Evolutionary conservation across 2,329 filamentous ascomycete genomes (phyloP).

Genomic region (Sarocladium oryzae): DNA sequence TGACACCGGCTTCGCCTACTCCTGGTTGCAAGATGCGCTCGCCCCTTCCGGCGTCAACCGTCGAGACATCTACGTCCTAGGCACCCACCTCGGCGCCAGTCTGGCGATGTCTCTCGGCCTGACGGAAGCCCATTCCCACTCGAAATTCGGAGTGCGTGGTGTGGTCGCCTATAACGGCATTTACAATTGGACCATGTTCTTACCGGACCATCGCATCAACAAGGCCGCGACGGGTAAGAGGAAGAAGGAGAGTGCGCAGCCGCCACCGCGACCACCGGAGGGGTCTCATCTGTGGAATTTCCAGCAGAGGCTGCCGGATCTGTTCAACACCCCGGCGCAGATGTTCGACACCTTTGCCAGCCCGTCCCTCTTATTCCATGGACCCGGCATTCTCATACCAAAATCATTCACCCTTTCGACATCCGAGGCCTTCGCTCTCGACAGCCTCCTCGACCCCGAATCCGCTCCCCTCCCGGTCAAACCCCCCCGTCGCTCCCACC

Average conservation of each 20-base stretch:
- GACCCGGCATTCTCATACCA: constrained; percentile 40
- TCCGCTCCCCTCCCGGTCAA: constrained; percentile 14
- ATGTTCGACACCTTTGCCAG: constrained; percentile 57
- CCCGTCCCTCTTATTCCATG: constrained; percentile 52
- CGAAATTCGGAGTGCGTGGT: constrained; percentile 42
- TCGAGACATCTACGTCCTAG: constrained; percentile 41
- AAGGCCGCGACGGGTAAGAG: constrained; percentile 13
- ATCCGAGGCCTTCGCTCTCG: constrained; percentile 19
- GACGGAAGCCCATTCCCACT: constrained; percentile 43
- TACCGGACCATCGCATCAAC: constrained; percentile 45
- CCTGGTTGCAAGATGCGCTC: constrained; percentile 43
- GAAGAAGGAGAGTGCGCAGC: constrained; percentile 12
- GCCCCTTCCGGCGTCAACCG: constrained; percentile 26
- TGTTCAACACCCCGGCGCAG: constrained; percentile 43
- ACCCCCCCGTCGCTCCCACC: constrained; percentile 32
- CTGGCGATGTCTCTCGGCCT: constrained; percentile 51
- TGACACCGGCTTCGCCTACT: constrained; percentile 48
- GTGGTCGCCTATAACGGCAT: constrained; percentile 53
- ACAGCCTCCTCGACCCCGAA: not conserved
- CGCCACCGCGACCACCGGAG: constrained; percentile 18
- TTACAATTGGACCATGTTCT: constrained; percentile 58
- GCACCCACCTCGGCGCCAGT: constrained; percentile 51
- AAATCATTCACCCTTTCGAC: constrained; percentile 34
- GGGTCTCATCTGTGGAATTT: constrained; percentile 32
- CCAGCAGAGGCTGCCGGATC: constrained; percentile 25